Conservation (phyloP, 2,329 filamentous ascomycete species). For the Ceratocystis lukuohia region DNA sequence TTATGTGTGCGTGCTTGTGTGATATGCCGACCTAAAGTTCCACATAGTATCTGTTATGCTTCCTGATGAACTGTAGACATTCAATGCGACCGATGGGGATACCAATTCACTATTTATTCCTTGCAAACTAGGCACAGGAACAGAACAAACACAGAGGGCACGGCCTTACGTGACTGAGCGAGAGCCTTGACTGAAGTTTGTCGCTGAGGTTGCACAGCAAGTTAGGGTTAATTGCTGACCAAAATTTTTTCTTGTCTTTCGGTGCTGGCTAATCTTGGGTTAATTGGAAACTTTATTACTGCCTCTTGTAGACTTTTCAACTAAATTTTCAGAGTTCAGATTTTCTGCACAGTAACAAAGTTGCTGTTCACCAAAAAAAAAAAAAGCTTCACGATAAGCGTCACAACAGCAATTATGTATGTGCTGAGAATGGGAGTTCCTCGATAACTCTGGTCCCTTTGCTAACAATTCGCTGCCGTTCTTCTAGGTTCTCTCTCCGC, state of each 20-base stretch:
- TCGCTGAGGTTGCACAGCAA: background rate
- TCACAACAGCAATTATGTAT: background rate
- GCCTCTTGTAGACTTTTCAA: background rate
- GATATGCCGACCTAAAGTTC: background rate
- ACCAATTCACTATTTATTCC: too few species aligned
- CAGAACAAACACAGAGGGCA: too few species aligned
- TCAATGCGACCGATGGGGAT: too few species aligned
- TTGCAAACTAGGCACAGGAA: too few species aligned
- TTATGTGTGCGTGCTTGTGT: background rate
- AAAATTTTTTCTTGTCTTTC: background rate
- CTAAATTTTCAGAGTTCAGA: background rate
- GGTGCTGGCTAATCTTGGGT: conserved; percentile 10
- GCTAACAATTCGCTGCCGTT: background rate
- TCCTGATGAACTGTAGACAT: too few species aligned
- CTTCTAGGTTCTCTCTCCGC: conserved; percentile 15
- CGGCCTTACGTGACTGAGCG: too few species aligned
- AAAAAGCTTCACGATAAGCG: background rate
- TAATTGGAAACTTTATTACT: background rate
- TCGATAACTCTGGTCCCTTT: background rate
- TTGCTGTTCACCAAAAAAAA: background rate
- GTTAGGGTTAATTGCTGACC: conserved; percentile 3
- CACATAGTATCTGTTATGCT: too few species aligned
- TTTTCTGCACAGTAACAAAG: background rate
- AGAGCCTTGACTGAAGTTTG: background rate
- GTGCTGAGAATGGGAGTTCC: background rate